These are phyloP conservation scores for Raffaelea ambrosiae DNA, from an alignment of 2,329 filamentous ascomycete genomes.

Conservation along the genomic window DNA sequence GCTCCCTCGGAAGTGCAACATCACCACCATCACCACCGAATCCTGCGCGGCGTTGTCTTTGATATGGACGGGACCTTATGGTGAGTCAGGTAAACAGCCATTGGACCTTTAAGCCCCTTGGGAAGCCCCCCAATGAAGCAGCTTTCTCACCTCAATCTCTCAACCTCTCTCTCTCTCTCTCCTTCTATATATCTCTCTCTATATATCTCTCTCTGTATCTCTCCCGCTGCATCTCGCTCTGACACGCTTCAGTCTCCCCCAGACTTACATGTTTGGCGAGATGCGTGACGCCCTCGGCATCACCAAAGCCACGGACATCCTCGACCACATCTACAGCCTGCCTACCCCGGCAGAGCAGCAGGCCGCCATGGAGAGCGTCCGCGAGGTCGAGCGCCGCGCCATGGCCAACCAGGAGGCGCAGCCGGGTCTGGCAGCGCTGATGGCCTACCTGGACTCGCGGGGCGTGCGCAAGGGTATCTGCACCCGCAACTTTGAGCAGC, in stretches of 20 bases:
- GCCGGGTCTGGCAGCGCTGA: constrained; percentile 67
- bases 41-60: constrained; percentile 63
- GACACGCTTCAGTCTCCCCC: constrained; percentile 59
- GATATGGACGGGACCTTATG: constrained; percentile 94
- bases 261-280: constrained; percentile 90
- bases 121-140: too few species aligned
- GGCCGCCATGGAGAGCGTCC: constrained; percentile 63
- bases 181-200: background rate
- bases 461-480: constrained; percentile 74
- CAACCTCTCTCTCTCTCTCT: background rate
- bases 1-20: background rate
- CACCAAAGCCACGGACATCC: constrained; percentile 66
- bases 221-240: background rate
- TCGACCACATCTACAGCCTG: constrained; percentile 76
- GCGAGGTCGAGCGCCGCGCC: constrained; percentile 68
- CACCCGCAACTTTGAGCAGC: constrained; percentile 84
- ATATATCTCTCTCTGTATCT: background rate
- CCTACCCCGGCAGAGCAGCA: constrained; percentile 49
- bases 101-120: too few species aligned
- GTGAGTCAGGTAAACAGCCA: constrained; percentile 43
- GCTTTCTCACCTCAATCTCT: too few species aligned
- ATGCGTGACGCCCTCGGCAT: constrained; percentile 76
- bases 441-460: constrained; percentile 68
- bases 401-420: constrained; percentile 78
- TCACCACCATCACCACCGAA: constrained; percentile 9